phyloP scores from a whole-genome alignment of 202 grass and related monocot genomes.

The Saccharum hybrid region DNA sequence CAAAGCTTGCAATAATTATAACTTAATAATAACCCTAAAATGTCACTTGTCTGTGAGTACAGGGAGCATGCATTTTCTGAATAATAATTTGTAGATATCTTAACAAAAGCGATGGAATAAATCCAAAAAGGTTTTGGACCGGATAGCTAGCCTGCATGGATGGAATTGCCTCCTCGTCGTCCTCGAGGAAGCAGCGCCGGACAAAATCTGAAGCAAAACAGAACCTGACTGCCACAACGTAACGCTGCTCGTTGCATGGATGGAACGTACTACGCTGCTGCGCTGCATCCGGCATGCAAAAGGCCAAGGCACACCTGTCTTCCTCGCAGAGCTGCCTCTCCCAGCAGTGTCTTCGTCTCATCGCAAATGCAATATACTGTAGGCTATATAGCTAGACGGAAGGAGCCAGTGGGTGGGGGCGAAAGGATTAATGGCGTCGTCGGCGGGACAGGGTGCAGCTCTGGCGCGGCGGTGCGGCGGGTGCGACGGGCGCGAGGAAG shows the following conservation, averaged over 20 bases:
- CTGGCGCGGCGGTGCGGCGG: conserved; percentile 41
- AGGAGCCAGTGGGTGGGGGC: too few relatives aligned
- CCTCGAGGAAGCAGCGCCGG: background rate
- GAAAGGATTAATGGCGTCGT: background rate
- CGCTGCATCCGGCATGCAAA: background rate
- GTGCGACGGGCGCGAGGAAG: conserved; percentile 46
- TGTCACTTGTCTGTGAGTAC: too few relatives aligned
- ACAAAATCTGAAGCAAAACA: background rate
- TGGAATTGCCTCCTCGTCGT: background rate
- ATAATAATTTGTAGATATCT: too few relatives aligned
- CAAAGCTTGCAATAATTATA: too few relatives aligned
- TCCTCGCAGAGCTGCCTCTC: background rate
- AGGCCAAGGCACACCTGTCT: background rate
- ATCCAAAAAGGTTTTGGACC: background rate
- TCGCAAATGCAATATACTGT: too few relatives aligned
- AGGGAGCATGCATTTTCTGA: too few relatives aligned
- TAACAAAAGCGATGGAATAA: background rate
- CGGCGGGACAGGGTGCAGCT: conserved; percentile 24
- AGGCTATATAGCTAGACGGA: too few relatives aligned
- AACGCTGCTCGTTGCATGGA: background rate
- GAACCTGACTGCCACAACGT: background rate
- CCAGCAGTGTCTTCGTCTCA: too few relatives aligned
- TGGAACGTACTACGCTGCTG: background rate
- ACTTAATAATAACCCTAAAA: too few relatives aligned
- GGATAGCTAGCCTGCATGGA: conserved; percentile 17